phyloP scores from a whole-genome alignment of 805 yeast genomes.

The Ogataea siamensis region DNA sequence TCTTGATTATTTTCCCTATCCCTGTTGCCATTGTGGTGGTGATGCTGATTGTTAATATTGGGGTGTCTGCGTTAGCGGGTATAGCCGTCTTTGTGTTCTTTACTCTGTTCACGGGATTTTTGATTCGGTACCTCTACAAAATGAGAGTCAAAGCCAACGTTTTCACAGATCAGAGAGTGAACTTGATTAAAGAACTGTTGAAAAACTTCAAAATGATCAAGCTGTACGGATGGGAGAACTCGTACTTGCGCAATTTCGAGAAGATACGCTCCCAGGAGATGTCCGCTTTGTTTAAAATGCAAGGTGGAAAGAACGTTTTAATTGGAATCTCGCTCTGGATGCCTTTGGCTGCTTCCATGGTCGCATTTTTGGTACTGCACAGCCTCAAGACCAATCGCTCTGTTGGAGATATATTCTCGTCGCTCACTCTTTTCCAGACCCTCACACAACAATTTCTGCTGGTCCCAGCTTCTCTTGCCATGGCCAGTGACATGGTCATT shows the following conservation, averaged over 20 bases:
- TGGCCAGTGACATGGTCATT: conserved; percentile 62
- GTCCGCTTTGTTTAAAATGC: conserved; percentile 54
- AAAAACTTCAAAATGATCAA: conserved; percentile 78
- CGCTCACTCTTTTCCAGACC: conserved; percentile 62
- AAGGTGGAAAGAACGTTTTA: conserved; percentile 54
- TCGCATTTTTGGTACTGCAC: conserved; percentile 44
- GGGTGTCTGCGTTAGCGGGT: conserved; percentile 73
- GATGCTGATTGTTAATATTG: conserved; percentile 65
- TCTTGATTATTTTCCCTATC: conserved; percentile 59
- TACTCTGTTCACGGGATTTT: conserved; percentile 41
- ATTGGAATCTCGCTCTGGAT: conserved; percentile 58
- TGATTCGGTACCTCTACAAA: conserved; percentile 49
- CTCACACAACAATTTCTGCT: conserved; percentile 62
- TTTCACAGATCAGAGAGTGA: conserved; percentile 76
- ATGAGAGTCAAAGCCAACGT: conserved; percentile 55
- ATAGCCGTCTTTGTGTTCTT: conserved; percentile 54
- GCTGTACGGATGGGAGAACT: conserved; percentile 86
- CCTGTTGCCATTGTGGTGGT: conserved; percentile 61
- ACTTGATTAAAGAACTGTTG: conserved; percentile 73
- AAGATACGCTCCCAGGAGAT: conserved; percentile 64
- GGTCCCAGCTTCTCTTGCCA: conserved; percentile 66
- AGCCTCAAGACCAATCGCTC: conserved; percentile 37
- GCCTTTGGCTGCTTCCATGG: conserved; percentile 70
- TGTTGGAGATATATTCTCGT: conserved; percentile 65
- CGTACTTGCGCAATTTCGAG: conserved; percentile 58